Conservation (phyloP, 352 stramenopile genomes). For the Hyphochytrium catenoides region DNA sequence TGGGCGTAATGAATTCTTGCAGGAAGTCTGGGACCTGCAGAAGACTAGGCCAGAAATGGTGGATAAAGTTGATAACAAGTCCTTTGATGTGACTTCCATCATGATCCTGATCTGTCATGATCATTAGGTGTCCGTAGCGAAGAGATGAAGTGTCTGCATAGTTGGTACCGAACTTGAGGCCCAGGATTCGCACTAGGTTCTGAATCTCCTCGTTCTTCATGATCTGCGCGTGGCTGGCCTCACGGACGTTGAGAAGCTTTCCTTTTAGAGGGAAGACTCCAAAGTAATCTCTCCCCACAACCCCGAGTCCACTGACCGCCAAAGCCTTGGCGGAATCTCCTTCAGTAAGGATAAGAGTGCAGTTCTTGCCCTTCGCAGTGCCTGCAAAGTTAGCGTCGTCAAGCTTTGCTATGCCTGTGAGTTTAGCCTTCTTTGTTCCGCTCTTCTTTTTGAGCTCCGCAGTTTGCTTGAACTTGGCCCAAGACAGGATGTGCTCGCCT, state of each 20-base stretch:
- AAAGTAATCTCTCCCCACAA: slow-evolving; percentile 86
- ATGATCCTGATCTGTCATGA: slow-evolving; percentile 98
- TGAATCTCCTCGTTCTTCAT: slow-evolving; percentile 93
- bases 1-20: slow-evolving; percentile 89
- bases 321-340: slow-evolving; percentile 94
- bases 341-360: slow-evolving; percentile 96
- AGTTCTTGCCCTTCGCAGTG: slow-evolving; percentile 59
- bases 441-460: slow-evolving; percentile 67
- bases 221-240: slow-evolving; percentile 87
- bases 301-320: slow-evolving; percentile 80
- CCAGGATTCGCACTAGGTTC: slow-evolving; percentile 88
- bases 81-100: slow-evolving; percentile 98
- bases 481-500: slow-evolving; percentile 67
- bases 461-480: slow-evolving; percentile 71
- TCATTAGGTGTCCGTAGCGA: slow-evolving; percentile 92
- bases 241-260: slow-evolving; percentile 97
- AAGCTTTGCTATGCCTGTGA: slow-evolving; percentile 81
- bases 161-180: slow-evolving; percentile 79
- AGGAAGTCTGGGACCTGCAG: slow-evolving; percentile 68
- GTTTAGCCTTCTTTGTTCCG: slow-evolving; percentile 51
- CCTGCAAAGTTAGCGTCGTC: slow-evolving; percentile 92
- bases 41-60: slow-evolving; percentile 93
- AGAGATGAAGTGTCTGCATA: slow-evolving; percentile 44
- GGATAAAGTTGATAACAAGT: slow-evolving; percentile 95
- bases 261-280: slow-evolving; percentile 91